Evolutionary conservation across 2,329 filamentous ascomycete species (phyloP).

Genomic region (Exophiala oligosperma): DNA sequence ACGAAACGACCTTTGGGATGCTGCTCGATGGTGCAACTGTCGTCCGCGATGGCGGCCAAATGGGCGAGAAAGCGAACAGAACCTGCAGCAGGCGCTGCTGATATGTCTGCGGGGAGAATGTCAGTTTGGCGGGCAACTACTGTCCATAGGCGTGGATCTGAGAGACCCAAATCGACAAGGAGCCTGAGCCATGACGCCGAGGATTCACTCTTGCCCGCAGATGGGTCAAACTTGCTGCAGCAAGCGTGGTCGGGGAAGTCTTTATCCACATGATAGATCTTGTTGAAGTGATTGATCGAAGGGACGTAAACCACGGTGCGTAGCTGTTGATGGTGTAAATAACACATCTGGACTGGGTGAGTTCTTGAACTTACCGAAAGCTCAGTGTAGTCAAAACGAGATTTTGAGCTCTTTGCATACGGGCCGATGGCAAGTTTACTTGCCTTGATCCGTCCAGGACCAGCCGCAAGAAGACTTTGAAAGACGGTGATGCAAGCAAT

Average conservation of each 20-base stretch:
- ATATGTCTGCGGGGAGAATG: slow-evolving; percentile 17
- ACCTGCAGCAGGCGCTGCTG: slow-evolving; percentile 13
- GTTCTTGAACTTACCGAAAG: background rate
- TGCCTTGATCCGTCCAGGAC: slow-evolving; percentile 20
- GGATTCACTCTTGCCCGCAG: slow-evolving; percentile 3
- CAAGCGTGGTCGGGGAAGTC: slow-evolving; percentile 4
- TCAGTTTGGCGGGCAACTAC: slow-evolving; percentile 16
- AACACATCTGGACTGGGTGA: too few species aligned
- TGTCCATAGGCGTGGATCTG: slow-evolving; percentile 8
- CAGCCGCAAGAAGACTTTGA: slow-evolving; percentile 16
- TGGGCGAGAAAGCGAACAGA: slow-evolving; percentile 14
- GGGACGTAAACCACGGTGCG: slow-evolving; percentile 7
- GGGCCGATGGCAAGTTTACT: slow-evolving; percentile 16
- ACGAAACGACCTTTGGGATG: slow-evolving; percentile 2
- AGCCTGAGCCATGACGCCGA: slow-evolving; percentile 12
- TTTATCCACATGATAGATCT: slow-evolving; percentile 1
- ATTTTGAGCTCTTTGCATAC: slow-evolving; percentile 5
- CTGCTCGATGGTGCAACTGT: background rate
- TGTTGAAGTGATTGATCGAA: slow-evolving; percentile 1
- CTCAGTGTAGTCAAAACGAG: slow-evolving; percentile 12
- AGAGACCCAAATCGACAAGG: slow-evolving; percentile 8
- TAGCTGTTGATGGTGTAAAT: background rate
- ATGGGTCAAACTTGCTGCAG: slow-evolving; percentile 1
- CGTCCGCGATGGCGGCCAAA: slow-evolving; percentile 13
- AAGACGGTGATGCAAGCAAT: slow-evolving; percentile 15